phyloP scores from a whole-genome alignment of 768 basidiomycete species.

The Boletales sp. region DNA sequence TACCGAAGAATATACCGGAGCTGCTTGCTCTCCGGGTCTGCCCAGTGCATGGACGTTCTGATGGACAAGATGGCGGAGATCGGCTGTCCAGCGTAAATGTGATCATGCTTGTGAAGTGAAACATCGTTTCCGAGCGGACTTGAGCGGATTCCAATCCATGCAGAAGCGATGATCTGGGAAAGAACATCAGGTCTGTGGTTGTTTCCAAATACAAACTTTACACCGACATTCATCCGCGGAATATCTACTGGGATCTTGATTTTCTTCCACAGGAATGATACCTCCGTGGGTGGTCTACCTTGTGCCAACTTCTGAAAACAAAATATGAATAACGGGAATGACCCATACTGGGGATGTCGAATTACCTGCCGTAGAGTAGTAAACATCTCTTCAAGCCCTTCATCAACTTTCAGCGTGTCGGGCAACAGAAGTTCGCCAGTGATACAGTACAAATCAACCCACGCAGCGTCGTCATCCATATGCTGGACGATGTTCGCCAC shows the following conservation, averaged over 20 bases:
- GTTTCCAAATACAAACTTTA: neutral
- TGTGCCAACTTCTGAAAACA: conserved; percentile 34
- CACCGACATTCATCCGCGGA: conserved; percentile 72
- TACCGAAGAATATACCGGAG: conserved; percentile 62
- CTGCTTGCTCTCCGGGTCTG: conserved; percentile 40
- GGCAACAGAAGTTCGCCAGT: conserved; percentile 71
- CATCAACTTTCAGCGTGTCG: conserved; percentile 26
- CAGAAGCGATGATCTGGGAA: conserved; percentile 63
- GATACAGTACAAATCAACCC: conserved; percentile 67
- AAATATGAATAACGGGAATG: conserved; percentile 27
- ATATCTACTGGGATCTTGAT: conserved; percentile 84
- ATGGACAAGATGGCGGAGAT: conserved; percentile 67
- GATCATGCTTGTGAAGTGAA: conserved; percentile 26
- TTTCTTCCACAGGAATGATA: conserved; percentile 56
- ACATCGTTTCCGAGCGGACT: conserved; percentile 39
- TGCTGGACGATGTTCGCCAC: conserved; percentile 51
- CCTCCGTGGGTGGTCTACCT: conserved; percentile 38
- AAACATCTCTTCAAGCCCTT: conserved; percentile 24
- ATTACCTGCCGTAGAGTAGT: conserved; percentile 31
- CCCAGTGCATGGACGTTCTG: conserved; percentile 77
- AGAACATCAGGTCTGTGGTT: conserved; percentile 4
- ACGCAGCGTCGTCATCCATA: conserved; percentile 57
- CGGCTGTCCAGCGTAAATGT: conserved; percentile 84
- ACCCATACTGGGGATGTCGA: neutral
- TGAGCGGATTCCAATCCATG: conserved; percentile 45